Evolutionary conservation across 208 protist genomes (phyloP).

Genomic region (Zelonia costaricensis): DNA sequence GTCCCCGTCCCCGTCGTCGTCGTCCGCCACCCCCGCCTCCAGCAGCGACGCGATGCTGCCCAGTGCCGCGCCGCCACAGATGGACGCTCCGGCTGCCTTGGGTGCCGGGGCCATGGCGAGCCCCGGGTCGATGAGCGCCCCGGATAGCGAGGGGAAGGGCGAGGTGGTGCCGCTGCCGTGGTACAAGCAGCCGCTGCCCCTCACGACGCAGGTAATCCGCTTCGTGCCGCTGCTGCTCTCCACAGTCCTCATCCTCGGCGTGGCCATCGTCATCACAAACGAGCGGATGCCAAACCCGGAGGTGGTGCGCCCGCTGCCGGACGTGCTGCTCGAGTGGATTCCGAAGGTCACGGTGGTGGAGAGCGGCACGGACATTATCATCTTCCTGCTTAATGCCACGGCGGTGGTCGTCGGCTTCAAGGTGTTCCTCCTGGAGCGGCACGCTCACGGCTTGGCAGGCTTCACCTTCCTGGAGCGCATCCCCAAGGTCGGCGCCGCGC

Average conservation of each 20-base stretch:
- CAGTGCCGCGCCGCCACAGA: background rate
- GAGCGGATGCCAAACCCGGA: constrained; percentile 78
- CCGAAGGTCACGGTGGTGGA: constrained; percentile 49
- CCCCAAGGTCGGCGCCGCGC: constrained; percentile 10
- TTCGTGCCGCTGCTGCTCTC: constrained; percentile 64
- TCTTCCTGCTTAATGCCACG: constrained; percentile 50
- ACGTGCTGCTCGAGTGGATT: constrained; percentile 71
- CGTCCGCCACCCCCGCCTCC: background rate
- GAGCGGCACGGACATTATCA: constrained; percentile 53
- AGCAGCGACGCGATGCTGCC: constrained; percentile 1
- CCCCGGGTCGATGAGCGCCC: background rate
- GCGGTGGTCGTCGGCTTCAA: constrained; percentile 52
- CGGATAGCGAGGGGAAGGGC: background rate
- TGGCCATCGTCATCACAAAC: constrained; percentile 67
- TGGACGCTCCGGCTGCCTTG: background rate
- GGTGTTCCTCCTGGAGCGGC: constrained; percentile 64
- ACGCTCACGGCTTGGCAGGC: constrained; percentile 20
- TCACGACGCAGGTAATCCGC: constrained; percentile 65
- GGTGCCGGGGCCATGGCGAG: background rate
- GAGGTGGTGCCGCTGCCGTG: constrained; percentile 13
- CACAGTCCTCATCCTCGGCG: constrained; percentile 52
- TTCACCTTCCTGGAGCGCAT: constrained; percentile 17
- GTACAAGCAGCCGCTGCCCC: constrained; percentile 60
- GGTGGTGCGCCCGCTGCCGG: constrained; percentile 59
- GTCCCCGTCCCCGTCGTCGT: background rate